Percentiles rank a stretch among this genome's conserved stretches.
These are phyloP conservation scores for Ophiostoma fasciatum DNA, from an alignment of 2,329 filamentous ascomycete species.

Conservation along the genomic window DNA sequence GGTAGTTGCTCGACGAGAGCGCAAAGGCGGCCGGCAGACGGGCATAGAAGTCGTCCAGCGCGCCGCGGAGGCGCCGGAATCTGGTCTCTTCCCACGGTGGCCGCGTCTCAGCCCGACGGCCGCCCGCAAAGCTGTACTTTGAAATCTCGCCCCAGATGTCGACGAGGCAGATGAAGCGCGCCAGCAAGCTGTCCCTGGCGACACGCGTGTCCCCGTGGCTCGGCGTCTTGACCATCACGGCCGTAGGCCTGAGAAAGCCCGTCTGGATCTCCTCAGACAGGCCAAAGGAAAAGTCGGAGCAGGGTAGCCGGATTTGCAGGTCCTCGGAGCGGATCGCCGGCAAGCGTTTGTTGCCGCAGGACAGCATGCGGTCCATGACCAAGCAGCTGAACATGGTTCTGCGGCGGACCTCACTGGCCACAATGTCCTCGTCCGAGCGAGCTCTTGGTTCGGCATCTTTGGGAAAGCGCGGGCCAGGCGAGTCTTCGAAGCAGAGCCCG, in stretches of 20 bases:
- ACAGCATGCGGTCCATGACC: conserved; percentile 54
- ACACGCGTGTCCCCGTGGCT: conserved; percentile 8
- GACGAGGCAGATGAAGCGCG: conserved; percentile 42
- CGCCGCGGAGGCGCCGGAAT: conserved; percentile 37
- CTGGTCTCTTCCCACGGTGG: conserved; percentile 45
- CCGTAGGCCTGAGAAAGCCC: conserved; percentile 25
- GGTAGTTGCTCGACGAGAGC: conserved; percentile 46
- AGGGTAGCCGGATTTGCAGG: conserved; percentile 51
- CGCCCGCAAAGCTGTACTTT: conserved; percentile 36
- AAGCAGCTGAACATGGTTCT: conserved; percentile 65
- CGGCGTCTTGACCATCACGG: background rate
- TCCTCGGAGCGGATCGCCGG: conserved; percentile 44
- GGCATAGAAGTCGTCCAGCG: conserved; percentile 37
- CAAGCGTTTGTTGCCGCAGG: conserved; percentile 46
- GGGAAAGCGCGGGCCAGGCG: conserved; percentile 7
- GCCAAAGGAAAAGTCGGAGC: conserved; percentile 49
- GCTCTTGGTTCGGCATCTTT: no score
- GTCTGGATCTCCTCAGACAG: conserved; percentile 43
- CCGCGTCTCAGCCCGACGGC: conserved; percentile 32
- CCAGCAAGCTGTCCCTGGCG: conserved; percentile 31
- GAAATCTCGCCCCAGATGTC: conserved; percentile 45
- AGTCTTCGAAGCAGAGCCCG: conserved; percentile 43
- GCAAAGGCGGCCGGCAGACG: conserved; percentile 40
- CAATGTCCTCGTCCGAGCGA: conserved; percentile 31
- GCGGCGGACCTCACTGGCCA: conserved; percentile 47